phyloP scores from a whole-genome alignment of 257 asterid genomes.

The Penstemon newberryi region DNA sequence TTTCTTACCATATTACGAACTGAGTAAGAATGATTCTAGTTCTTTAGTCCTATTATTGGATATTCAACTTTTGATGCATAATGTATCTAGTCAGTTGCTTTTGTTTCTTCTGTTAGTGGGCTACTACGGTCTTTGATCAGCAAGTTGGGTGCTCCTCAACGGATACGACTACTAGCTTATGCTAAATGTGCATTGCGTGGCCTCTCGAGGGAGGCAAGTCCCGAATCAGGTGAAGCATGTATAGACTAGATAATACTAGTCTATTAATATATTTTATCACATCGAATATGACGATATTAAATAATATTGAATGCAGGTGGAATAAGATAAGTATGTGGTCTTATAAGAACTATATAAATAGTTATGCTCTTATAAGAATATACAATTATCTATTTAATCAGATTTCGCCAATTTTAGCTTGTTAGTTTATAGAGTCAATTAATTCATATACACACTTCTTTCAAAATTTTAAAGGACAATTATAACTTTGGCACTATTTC shows the following conservation, averaged over 20 bases:
- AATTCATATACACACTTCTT: not conserved
- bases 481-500: not conserved
- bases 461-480: not conserved
- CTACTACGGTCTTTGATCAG: conserved; percentile 79
- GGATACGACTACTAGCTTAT: conserved; percentile 64
- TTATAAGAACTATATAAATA: not conserved
- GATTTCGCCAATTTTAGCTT: not conserved
- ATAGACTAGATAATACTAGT: not conserved
- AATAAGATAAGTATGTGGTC: conserved; percentile 4
- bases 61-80: not conserved
- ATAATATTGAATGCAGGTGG: not conserved
- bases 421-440: not conserved
- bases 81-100: not conserved
- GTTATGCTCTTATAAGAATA: no score
- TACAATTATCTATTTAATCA: not conserved
- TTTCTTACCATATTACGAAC: conserved; percentile 76
- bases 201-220: conserved; percentile 39
- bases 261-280: not conserved
- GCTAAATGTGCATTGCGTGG: conserved; percentile 79
- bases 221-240: conserved; percentile 54
- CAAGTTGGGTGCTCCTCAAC: conserved; percentile 84
- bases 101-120: conserved; percentile 49
- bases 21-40: conserved; percentile 53
- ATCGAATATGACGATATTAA: no score
- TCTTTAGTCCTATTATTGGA: conserved; percentile 1